Percentiles rank a stretch among this genome's conserved stretches.
These are phyloP conservation scores for Warburgia ugandensis DNA, from an alignment of 164 flowering plant species.

Conservation along the genomic window DNA sequence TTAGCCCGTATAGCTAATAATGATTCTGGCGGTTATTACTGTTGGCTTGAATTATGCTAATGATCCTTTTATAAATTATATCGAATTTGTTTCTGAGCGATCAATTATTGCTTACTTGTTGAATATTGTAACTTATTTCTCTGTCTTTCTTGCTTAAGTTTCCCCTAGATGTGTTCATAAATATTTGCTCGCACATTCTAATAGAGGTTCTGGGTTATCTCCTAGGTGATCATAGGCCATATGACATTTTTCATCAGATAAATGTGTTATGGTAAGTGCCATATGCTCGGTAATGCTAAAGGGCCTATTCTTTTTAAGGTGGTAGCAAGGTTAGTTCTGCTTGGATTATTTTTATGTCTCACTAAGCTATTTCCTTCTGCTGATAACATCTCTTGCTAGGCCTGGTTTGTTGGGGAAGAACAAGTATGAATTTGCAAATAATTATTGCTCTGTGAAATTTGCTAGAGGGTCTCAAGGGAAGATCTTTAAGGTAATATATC, in stretches of 20 bases:
- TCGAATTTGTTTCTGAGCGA: too few relatives aligned
- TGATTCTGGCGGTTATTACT: too few relatives aligned
- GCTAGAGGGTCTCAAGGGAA: slow-evolving; percentile 44
- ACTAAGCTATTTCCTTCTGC: not conserved
- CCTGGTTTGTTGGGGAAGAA: slow-evolving; percentile 77
- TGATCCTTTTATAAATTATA: too few relatives aligned
- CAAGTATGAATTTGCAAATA: slow-evolving; percentile 86
- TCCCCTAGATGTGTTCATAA: not conserved
- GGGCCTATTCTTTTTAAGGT: not conserved
- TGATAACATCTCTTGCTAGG: slow-evolving; percentile 29
- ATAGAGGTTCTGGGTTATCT: slow-evolving; percentile 24
- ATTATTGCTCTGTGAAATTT: slow-evolving; percentile 51
- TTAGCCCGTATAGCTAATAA: too few relatives aligned
- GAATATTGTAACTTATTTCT: too few relatives aligned
- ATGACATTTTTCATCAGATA: slow-evolving; percentile 93
- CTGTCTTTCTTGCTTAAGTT: too few relatives aligned
- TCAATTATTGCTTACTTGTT: too few relatives aligned
- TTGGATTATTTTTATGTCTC: not conserved
- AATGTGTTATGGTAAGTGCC: slow-evolving; percentile 77
- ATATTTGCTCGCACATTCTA: slow-evolving; percentile 15
- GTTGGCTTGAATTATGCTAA: too few relatives aligned
- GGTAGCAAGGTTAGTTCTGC: not conserved
- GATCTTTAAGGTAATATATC: slow-evolving; percentile 48
- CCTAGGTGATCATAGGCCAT: slow-evolving; percentile 91
- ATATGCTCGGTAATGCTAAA: slow-evolving; percentile 3